Percentiles rank a stretch among this genome's conserved stretches.
phyloP scores from a whole-genome alignment of 352 stramenopile genomes.

The Phytophthora sansomeana region DNA sequence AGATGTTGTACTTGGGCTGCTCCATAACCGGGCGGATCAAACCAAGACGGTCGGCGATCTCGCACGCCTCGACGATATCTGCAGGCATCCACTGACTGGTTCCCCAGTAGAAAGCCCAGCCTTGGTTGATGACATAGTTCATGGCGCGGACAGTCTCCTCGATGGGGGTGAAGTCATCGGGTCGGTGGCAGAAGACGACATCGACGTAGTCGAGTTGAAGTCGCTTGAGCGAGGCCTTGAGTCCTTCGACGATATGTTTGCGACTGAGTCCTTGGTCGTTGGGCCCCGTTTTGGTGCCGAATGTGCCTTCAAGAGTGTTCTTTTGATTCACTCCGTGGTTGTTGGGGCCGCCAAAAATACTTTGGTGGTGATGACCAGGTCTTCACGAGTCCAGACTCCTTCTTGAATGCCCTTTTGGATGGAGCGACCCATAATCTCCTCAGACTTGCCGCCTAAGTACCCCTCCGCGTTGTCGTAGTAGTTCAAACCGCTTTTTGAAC shows the following conservation, averaged over 20 bases:
- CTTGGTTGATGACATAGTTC: conserved; percentile 31
- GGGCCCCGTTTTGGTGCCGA: conserved; percentile 23
- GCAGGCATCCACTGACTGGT: conserved; percentile 60
- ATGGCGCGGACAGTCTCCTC: conserved; percentile 38
- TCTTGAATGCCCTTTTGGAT: conserved; percentile 47
- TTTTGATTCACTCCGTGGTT: no score
- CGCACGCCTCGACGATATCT: conserved; percentile 60
- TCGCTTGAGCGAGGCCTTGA: conserved; percentile 45
- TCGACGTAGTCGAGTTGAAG: conserved; percentile 49
- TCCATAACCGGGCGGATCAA: conserved; percentile 52
- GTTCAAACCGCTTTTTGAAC: conserved; percentile 53
- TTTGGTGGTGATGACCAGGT: conserved; percentile 62
- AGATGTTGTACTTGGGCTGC: conserved; percentile 76
- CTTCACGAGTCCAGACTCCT: conserved; percentile 40
- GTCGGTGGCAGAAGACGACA: conserved; percentile 58
- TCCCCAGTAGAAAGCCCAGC: conserved; percentile 39
- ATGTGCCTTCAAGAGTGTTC: no score
- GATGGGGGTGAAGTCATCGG: conserved; percentile 44
- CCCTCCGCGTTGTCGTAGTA: conserved; percentile 57
- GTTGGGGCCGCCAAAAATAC: no score
- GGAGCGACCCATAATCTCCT: conserved; percentile 43
- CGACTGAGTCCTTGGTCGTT: conserved; percentile 37
- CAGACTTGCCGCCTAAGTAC: conserved; percentile 44
- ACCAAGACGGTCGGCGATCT: conserved; percentile 34
- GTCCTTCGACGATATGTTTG: conserved; percentile 43